phyloP scores from a whole-genome alignment of 2,329 filamentous ascomycete genomes.

The Calonectria pauciramosa region DNA sequence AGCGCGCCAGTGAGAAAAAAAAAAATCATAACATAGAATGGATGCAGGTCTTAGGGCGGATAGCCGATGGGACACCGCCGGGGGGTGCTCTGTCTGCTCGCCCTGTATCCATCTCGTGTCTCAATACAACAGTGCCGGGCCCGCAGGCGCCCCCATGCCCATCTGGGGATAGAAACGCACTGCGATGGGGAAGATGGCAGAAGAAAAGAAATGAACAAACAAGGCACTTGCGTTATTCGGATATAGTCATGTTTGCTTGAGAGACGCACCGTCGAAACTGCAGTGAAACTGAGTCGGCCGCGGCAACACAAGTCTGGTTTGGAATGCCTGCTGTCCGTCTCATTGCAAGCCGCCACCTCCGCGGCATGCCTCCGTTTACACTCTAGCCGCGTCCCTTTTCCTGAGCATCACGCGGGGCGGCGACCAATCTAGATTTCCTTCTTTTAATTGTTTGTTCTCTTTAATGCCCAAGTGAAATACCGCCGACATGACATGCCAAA shows the following conservation, averaged over 20 bases:
- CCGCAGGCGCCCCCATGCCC: neutral
- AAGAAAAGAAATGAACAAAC: neutral
- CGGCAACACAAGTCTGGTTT: constrained; percentile 5
- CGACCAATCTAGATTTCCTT: neutral
- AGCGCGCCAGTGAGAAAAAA: neutral
- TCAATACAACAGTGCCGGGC: neutral
- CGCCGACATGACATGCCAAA: constrained; percentile 7
- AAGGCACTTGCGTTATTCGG: neutral
- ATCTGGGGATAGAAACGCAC: neutral
- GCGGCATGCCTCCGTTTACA: neutral
- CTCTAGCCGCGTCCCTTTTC: neutral
- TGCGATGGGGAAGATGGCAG: neutral
- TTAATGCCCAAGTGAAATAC: neutral
- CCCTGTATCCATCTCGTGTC: neutral
- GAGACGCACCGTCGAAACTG: neutral
- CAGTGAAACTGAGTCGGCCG: neutral
- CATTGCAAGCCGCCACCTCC: neutral
- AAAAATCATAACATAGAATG: neutral
- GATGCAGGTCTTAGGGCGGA: constrained; percentile 14
- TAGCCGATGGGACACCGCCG: constrained; percentile 5
- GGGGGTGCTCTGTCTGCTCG: neutral
- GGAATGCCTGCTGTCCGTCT: constrained; percentile 4
- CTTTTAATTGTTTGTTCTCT: neutral
- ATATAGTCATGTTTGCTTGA: neutral
- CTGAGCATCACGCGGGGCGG: neutral